phyloP scores from a whole-genome alignment of 164 flowering plant genomes.

The Piper longum region DNA sequence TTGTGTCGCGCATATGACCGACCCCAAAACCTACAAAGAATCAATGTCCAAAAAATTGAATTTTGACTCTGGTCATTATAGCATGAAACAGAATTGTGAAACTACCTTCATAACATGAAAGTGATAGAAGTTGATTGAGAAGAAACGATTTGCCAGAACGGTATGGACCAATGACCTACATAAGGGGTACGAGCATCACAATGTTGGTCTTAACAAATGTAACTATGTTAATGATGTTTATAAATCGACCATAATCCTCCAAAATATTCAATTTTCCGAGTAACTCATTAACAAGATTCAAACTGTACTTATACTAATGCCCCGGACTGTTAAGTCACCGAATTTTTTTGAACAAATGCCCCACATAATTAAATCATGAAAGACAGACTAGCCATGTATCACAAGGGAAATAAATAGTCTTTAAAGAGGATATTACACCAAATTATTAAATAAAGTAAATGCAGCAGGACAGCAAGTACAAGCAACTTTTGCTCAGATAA shows the following conservation, averaged over 20 bases:
- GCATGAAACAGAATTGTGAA: background rate
- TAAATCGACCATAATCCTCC: background rate
- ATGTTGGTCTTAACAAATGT: background rate
- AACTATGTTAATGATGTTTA: background rate
- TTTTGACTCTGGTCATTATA: background rate
- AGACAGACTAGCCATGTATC: background rate
- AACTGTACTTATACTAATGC: too few relatives aligned
- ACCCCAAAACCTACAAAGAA: constrained; percentile 85
- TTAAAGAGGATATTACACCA: background rate
- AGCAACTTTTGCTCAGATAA: background rate
- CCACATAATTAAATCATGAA: background rate
- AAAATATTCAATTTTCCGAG: background rate
- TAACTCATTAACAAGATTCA: too few relatives aligned
- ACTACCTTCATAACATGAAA: constrained; percentile 91
- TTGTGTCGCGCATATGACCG: constrained; percentile 99
- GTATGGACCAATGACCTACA: constrained; percentile 96
- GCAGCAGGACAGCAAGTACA: too few relatives aligned
- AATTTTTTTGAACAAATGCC: too few relatives aligned
- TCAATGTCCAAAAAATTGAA: background rate
- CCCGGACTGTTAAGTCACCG: too few relatives aligned
- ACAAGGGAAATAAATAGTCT: background rate
- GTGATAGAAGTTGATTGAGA: constrained; percentile 96
- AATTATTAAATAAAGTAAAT: background rate
- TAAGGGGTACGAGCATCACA: constrained; percentile 2
- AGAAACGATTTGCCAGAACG: constrained; percentile 99